Conservation (phyloP, 202 grass and related monocot species). For the Dendrocalamus latiflorus region DNA sequence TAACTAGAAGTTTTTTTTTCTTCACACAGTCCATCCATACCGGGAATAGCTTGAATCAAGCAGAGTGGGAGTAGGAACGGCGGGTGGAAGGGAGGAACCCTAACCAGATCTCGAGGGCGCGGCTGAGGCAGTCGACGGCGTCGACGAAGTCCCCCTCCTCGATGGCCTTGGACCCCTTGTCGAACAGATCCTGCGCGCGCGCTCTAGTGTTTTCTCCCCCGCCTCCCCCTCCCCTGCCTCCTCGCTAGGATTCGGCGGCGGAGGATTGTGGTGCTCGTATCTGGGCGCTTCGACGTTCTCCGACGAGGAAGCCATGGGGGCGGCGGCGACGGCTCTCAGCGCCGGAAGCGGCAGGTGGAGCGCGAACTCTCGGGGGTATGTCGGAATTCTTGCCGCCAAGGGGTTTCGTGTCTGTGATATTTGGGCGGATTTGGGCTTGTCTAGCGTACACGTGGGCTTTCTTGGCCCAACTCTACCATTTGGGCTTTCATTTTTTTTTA, state of each 20-base stretch:
- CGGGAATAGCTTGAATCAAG: neutral
- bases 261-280: neutral
- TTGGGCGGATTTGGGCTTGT: too few species aligned
- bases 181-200: constrained; percentile 59
- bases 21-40: neutral
- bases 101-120: constrained; percentile 75
- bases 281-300: neutral
- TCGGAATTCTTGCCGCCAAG: too few species aligned
- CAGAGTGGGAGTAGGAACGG: neutral
- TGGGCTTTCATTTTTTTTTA: too few species aligned
- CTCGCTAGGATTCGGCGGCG: constrained; percentile 12
- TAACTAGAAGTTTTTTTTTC: neutral
- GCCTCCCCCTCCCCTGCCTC: too few species aligned
- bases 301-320: constrained; percentile 37
- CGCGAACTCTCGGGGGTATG: too few species aligned
- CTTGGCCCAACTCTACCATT: too few species aligned
- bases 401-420: too few species aligned
- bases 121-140: constrained; percentile 67
- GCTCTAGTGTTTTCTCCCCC: constrained; percentile 47
- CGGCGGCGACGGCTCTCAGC: too few species aligned
- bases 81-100: neutral
- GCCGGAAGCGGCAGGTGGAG: too few species aligned
- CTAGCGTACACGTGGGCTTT: too few species aligned
- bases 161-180: constrained; percentile 55
- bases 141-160: constrained; percentile 62